phyloP scores from a whole-genome alignment of 495 filamentous ascomycete species.

The Letharia columbiana region DNA sequence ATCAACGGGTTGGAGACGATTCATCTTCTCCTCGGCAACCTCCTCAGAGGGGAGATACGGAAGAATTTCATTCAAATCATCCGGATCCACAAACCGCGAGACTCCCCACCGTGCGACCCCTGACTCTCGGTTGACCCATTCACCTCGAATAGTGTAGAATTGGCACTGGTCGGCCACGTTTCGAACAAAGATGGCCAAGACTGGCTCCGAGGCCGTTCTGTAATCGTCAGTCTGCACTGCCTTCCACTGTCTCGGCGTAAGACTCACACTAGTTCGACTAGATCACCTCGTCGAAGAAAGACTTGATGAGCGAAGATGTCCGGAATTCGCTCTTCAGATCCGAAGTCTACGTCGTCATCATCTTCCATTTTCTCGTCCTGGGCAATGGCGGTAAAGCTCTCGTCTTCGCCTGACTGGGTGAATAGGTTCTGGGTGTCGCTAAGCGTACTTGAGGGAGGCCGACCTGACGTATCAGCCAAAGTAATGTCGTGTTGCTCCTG shows the following conservation, averaged over 20 bases:
- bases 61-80: conserved; percentile 50
- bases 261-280: conserved; percentile 56
- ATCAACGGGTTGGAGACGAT: conserved; percentile 41
- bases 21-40: conserved; percentile 32
- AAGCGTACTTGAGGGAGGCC: not conserved
- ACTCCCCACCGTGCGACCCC: conserved; percentile 51
- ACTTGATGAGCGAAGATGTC: conserved; percentile 28
- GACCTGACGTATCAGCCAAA: not conserved
- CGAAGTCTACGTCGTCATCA: conserved; percentile 26
- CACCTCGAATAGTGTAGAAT: conserved; percentile 64
- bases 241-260: not conserved
- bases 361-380: conserved; percentile 35
- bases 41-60: conserved; percentile 50
- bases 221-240: conserved; percentile 16
- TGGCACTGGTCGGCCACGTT: conserved; percentile 54
- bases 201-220: conserved; percentile 36
- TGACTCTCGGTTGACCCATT: conserved; percentile 53
- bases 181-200: conserved; percentile 62
- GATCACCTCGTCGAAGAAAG: conserved; percentile 58
- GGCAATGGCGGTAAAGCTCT: conserved; percentile 4
- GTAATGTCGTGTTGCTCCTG: conserved; percentile 25
- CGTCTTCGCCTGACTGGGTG: conserved; percentile 19
- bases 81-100: conserved; percentile 50
- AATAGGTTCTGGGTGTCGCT: conserved; percentile 9
- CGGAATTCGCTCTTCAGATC: conserved; percentile 34